Percentiles rank a stretch among this genome's conserved stretches.
These are phyloP conservation scores for Starmerella vaccinii DNA, from an alignment of 805 yeast species.

Conservation along the genomic window DNA sequence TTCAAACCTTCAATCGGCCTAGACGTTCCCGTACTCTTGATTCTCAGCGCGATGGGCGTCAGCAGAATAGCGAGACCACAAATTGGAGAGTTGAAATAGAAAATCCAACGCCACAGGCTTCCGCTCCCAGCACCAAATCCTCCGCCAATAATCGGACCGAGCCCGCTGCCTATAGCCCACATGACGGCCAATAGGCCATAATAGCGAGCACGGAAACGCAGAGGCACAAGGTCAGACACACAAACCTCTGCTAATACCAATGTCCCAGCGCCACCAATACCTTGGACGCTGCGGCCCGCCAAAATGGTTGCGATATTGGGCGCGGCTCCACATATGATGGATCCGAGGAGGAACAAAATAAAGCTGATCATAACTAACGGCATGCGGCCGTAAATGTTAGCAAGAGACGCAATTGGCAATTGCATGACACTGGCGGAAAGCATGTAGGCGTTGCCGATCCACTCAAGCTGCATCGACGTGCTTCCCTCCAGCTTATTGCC, in stretches of 20 bases:
- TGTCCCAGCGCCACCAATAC: slow-evolving; percentile 62
- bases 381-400: slow-evolving; percentile 34
- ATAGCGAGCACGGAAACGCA: slow-evolving; percentile 28
- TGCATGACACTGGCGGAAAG: slow-evolving; percentile 19
- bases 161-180: slow-evolving; percentile 28
- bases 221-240: slow-evolving; percentile 45
- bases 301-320: slow-evolving; percentile 48
- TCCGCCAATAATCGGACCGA: slow-evolving; percentile 61
- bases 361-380: slow-evolving; percentile 40
- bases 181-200: slow-evolving; percentile 26
- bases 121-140: slow-evolving; percentile 43
- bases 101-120: slow-evolving; percentile 65
- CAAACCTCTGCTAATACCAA: slow-evolving; percentile 47
- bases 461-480: slow-evolving; percentile 23
- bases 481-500: slow-evolving; percentile 12
- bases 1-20: slow-evolving; percentile 33
- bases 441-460: slow-evolving; percentile 26
- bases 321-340: slow-evolving; percentile 46
- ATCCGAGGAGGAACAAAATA: slow-evolving; percentile 49
- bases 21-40: slow-evolving; percentile 30
- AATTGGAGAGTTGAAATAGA: slow-evolving; percentile 56
- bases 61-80: slow-evolving; percentile 43
- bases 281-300: slow-evolving; percentile 59
- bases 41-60: slow-evolving; percentile 35
- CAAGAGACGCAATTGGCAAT: slow-evolving; percentile 19